phyloP scores from a whole-genome alignment of 2,329 filamentous ascomycete species.

The Aspergillus japonicus region DNA sequence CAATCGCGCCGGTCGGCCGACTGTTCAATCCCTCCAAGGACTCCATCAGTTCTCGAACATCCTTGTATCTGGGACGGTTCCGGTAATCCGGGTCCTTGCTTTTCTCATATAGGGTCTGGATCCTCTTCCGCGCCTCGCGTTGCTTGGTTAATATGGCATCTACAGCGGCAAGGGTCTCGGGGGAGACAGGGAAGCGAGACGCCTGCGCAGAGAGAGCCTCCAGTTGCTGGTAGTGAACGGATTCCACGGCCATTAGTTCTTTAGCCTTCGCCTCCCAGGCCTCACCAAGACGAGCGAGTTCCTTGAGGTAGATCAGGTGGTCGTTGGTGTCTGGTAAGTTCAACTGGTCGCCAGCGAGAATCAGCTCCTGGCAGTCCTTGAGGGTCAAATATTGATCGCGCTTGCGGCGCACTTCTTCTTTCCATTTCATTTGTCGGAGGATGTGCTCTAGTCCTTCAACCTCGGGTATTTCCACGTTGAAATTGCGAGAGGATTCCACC shows the following conservation, averaged over 20 bases:
- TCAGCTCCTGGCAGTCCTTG: constrained; percentile 73
- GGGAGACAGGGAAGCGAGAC: constrained; percentile 72
- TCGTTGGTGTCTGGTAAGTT: constrained; percentile 78
- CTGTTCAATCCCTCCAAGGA: constrained; percentile 85
- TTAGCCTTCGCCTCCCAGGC: constrained; percentile 91
- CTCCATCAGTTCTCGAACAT: constrained; percentile 88
- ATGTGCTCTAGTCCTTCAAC: constrained; percentile 77
- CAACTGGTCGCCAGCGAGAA: constrained; percentile 73
- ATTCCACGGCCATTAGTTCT: constrained; percentile 87
- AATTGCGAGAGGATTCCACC: constrained; percentile 82
- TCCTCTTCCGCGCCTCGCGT: constrained; percentile 86
- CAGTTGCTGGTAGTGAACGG: constrained; percentile 89
- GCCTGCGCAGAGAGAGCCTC: constrained; percentile 88
- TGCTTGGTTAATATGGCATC: constrained; percentile 95
- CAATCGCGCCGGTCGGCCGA: constrained; percentile 84
- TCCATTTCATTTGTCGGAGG: constrained; percentile 85
- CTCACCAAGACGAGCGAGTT: constrained; percentile 73
- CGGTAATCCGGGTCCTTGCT: constrained; percentile 72
- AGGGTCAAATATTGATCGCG: constrained; percentile 69
- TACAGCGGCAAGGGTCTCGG: constrained; percentile 75
- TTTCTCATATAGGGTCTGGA: constrained; percentile 75
- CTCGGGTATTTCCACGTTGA: constrained; percentile 89
- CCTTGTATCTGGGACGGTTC: constrained; percentile 79
- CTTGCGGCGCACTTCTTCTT: constrained; percentile 69
- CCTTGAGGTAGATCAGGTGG: constrained; percentile 71